Percentiles rank a stretch among this genome's conserved stretches.
These are phyloP conservation scores for Raffaelea albimanens DNA, from an alignment of 2,329 filamentous ascomycete genomes.

Conservation along the genomic window DNA sequence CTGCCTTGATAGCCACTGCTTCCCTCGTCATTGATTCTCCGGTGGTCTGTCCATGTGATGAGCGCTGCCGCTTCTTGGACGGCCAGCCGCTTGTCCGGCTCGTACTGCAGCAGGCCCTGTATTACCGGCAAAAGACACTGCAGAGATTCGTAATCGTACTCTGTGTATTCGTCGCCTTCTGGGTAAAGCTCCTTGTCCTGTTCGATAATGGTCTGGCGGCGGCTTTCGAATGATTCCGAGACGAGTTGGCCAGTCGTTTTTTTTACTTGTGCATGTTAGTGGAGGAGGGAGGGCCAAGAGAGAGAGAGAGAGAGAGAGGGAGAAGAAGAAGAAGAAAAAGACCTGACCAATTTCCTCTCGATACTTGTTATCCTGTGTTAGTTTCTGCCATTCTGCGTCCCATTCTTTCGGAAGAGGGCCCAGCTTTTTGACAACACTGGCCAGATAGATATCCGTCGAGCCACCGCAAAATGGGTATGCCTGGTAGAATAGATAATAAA, in stretches of 20 bases:
- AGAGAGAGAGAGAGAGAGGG: not conserved
- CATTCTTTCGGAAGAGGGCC: not conserved
- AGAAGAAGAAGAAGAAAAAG: not conserved
- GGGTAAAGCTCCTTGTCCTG: not conserved
- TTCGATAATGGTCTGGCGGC: not conserved
- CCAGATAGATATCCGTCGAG: not conserved
- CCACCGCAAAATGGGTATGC: not conserved
- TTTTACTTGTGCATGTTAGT: too few species aligned
- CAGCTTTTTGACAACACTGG: not conserved
- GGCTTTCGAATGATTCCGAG: slow-evolving; percentile 1
- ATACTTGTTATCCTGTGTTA: not conserved
- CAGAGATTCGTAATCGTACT: slow-evolving; percentile 1
- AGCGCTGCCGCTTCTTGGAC: slow-evolving; percentile 1
- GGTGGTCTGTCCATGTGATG: not conserved
- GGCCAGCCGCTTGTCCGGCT: slow-evolving; percentile 1
- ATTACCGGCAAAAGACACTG: slow-evolving; percentile 1
- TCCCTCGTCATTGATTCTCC: too few species aligned
- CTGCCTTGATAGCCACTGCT: too few species aligned
- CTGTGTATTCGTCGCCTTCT: not conserved
- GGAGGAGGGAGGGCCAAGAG: not conserved
- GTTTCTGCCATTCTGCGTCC: not conserved
- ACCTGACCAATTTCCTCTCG: not conserved
- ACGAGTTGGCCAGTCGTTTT: not conserved
- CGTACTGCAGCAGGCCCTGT: not conserved
- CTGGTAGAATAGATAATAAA: not conserved